Conservation (phyloP, 306 rosid genomes). For the Medicago arabica region DNA sequence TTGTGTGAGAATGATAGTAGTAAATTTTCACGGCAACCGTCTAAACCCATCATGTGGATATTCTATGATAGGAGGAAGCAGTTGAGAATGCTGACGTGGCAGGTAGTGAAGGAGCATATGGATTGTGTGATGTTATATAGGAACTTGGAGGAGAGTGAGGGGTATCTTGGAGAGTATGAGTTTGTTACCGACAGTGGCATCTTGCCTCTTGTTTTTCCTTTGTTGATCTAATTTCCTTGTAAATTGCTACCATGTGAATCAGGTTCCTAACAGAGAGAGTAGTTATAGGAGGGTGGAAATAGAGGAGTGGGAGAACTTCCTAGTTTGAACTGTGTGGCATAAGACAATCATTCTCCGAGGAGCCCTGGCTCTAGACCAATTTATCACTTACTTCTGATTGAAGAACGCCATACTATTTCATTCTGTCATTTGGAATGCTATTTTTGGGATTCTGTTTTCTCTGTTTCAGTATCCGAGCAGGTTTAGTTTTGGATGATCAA, state of each 20-base stretch:
- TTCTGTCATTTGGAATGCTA: background rate
- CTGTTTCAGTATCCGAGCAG: background rate
- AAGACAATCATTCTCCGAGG: background rate
- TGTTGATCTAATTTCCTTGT: background rate
- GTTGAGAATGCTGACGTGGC: background rate
- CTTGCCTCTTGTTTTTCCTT: background rate
- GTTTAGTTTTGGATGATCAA: background rate
- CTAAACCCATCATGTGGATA: background rate
- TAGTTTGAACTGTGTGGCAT: background rate
- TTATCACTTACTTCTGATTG: background rate
- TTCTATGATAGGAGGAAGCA: background rate
- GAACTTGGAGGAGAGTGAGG: too few species aligned
- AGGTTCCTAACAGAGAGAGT: background rate
- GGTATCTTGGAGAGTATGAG: background rate
- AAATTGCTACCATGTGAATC: background rate
- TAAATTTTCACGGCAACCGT: background rate
- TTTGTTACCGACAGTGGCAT: background rate
- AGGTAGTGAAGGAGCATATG: too few species aligned
- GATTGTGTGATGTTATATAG: too few species aligned
- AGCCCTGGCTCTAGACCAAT: background rate
- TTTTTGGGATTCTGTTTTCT: background rate
- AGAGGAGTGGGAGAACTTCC: background rate
- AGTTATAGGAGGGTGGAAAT: background rate
- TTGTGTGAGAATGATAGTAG: background rate
- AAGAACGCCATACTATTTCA: background rate